Evolutionary conservation across 1,284 basidiomycete species (phyloP).

Genomic region (Trametes versicolor): DNA sequence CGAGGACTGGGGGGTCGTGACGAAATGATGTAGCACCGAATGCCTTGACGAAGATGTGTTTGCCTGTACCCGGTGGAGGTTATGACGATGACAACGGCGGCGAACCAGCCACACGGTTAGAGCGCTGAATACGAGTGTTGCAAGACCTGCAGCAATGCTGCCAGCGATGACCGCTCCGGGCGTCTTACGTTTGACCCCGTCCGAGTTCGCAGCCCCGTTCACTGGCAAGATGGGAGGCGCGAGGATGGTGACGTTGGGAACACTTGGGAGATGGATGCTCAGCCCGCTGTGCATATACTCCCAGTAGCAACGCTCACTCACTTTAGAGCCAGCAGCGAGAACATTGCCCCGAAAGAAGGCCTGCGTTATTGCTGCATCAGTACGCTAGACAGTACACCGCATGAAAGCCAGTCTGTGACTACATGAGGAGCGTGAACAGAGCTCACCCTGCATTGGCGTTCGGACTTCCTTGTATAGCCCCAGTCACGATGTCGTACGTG

Average conservation of each 20-base stretch:
- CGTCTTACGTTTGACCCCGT: neutral
- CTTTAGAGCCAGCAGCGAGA: constrained; percentile 38
- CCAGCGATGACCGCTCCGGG: constrained; percentile 13
- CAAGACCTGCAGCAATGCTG: constrained; percentile 25
- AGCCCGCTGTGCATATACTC: too few relatives aligned
- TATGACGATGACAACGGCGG: constrained; percentile 1
- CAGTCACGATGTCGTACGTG: constrained; percentile 30
- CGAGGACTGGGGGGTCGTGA: neutral
- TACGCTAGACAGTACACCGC: neutral
- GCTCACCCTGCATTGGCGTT: constrained; percentile 35
- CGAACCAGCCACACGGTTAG: constrained; percentile 11
- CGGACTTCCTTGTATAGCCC: constrained; percentile 2
- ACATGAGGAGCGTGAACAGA: neutral
- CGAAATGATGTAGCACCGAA: neutral
- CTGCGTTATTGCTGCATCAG: constrained; percentile 10
- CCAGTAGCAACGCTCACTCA: constrained; percentile 17
- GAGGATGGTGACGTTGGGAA: neutral
- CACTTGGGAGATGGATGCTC: neutral
- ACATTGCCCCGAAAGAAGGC: constrained; percentile 36
- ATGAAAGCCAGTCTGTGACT: neutral
- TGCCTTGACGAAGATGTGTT: neutral
- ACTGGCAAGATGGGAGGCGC: neutral
- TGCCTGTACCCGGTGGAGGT: neutral
- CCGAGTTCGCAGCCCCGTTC: neutral
- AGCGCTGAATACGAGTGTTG: constrained; percentile 6